phyloP scores from a whole-genome alignment of 2,329 filamentous ascomycete species.

The Ramularia collo-cygni region DNA sequence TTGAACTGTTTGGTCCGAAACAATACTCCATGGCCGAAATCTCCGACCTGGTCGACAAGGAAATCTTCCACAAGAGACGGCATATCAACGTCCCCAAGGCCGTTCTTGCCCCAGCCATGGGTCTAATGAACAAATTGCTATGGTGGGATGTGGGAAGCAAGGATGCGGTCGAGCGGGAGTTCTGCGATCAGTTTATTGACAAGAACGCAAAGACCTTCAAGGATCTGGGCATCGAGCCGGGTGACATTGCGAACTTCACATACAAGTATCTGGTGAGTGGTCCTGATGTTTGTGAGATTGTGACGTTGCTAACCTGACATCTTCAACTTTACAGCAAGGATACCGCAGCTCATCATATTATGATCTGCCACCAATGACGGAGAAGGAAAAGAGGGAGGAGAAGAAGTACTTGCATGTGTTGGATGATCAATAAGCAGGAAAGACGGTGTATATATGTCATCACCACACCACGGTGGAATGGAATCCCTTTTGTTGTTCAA shows the following conservation, averaged over 20 bases:
- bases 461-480: no score
- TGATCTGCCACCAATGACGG: constrained; percentile 88
- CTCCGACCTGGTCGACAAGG: constrained; percentile 76
- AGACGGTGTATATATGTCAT: background rate
- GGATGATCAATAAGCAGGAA: constrained; percentile 63
- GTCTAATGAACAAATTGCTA: constrained; percentile 68
- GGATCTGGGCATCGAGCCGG: constrained; percentile 83
- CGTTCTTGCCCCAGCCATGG: constrained; percentile 67
- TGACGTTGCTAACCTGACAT: no score
- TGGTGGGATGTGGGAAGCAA: constrained; percentile 84
- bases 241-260: constrained; percentile 76
- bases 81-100: constrained; percentile 87
- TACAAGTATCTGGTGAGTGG: constrained; percentile 83
- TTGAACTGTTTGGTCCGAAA: constrained; percentile 87
- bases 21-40: constrained; percentile 88
- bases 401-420: constrained; percentile 94
- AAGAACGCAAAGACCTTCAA: constrained; percentile 88
- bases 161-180: constrained; percentile 86
- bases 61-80: constrained; percentile 82
- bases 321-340: constrained; percentile 71
- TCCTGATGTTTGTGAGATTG: background rate
- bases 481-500: no score
- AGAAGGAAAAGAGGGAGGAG: constrained; percentile 89
- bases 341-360: constrained; percentile 85
- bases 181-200: constrained; percentile 88